These are phyloP conservation scores for Fulvia fulva DNA, from an alignment of 2,329 filamentous ascomycete genomes.

Conservation along the genomic window DNA sequence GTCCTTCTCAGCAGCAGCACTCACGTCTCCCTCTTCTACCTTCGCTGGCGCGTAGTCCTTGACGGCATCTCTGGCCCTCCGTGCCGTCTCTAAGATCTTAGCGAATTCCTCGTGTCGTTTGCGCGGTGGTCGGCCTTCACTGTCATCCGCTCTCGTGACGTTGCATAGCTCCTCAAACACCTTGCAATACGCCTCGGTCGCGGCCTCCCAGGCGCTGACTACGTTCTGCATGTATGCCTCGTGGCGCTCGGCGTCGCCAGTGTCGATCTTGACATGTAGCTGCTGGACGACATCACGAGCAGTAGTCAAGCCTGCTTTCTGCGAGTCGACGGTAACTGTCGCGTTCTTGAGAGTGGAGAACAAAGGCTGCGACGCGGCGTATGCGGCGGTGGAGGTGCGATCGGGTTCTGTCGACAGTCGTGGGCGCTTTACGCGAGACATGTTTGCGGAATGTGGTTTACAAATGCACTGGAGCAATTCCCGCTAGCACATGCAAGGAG, in stretches of 20 bases:
- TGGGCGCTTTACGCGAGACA: constrained; percentile 16
- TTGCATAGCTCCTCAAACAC: constrained; percentile 27
- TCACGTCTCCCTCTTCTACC: not conserved
- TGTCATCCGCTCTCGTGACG: constrained; percentile 25
- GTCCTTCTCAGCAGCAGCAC: not conserved
- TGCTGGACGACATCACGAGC: constrained; percentile 28
- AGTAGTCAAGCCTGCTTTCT: constrained; percentile 22
- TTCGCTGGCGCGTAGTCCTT: constrained; percentile 6
- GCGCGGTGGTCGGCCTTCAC: constrained; percentile 20
- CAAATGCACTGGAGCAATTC: too few species aligned
- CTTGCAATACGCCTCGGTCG: constrained; percentile 25
- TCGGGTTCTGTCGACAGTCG: constrained; percentile 8
- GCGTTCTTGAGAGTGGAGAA: constrained; percentile 28
- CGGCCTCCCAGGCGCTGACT: constrained; percentile 28
- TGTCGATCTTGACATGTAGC: constrained; percentile 28
- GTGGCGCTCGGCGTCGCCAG: constrained; percentile 18
- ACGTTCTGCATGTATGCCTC: constrained; percentile 25
- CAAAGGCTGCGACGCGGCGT: constrained; percentile 29
- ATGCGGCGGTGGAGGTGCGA: constrained; percentile 23
- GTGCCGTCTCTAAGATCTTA: constrained; percentile 21
- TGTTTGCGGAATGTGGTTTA: constrained; percentile 4
- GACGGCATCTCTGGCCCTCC: constrained; percentile 19
- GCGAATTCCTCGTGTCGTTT: constrained; percentile 23
- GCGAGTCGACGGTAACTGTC: constrained; percentile 17
- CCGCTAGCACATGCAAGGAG: not conserved